Percentiles rank a stretch among this genome's conserved stretches.
These are phyloP conservation scores for Sarocladium kiliense DNA, from an alignment of 2,329 filamentous ascomycete species.

Conservation along the genomic window DNA sequence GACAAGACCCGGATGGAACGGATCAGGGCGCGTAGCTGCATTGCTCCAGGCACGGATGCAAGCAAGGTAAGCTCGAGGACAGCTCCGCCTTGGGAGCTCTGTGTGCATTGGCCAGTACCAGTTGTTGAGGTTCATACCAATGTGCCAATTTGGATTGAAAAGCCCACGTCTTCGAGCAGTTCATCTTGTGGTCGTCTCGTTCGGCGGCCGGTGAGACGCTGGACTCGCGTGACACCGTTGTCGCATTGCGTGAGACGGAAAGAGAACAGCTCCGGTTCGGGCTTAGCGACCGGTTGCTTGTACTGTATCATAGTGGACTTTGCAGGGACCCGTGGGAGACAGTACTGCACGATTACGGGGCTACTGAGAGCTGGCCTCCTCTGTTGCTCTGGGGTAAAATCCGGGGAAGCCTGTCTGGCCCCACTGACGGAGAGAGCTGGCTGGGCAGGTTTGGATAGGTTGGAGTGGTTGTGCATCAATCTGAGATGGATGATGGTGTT, in stretches of 20 bases:
- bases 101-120: not conserved
- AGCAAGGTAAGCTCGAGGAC: not conserved
- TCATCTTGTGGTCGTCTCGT: too few relatives aligned
- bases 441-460: conserved; percentile 22
- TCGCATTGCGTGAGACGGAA: not conserved
- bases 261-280: conserved; percentile 14
- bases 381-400: conserved; percentile 21
- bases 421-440: conserved; percentile 14
- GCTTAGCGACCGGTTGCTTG: conserved; percentile 15
- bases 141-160: not conserved
- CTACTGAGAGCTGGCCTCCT: conserved; percentile 10
- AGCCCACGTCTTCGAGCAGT: not conserved
- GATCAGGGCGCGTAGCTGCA: conserved; percentile 7
- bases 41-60: not conserved
- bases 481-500: not conserved
- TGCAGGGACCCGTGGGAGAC: not conserved
- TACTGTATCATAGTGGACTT: conserved; percentile 11
- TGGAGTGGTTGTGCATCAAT: not conserved
- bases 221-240: conserved; percentile 3
- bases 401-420: conserved; percentile 28
- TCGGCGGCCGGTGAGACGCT: not conserved
- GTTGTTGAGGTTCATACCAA: not conserved
- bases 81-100: not conserved
- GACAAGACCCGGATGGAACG: conserved; percentile 6
- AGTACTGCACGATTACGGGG: conserved; percentile 16